phyloP scores from a whole-genome alignment of 2,329 filamentous ascomycete genomes.

The Clarireedia paspali region DNA sequence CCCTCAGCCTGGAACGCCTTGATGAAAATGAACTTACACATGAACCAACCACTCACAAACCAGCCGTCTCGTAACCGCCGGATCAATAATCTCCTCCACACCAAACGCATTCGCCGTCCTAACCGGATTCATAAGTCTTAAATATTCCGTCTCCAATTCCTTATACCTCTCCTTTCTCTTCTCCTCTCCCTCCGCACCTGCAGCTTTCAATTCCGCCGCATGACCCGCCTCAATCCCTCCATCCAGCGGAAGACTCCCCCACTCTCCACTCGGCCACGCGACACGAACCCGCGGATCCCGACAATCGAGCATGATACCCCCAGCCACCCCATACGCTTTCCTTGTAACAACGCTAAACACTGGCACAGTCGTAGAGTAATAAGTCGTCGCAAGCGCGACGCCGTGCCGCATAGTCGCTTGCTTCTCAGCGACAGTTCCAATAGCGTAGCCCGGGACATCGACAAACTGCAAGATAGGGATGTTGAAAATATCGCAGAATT shows the following conservation, averaged over 20 bases:
- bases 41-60: conserved; percentile 48
- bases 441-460: conserved; percentile 55
- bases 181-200: conserved; percentile 41
- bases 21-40: conserved; percentile 32
- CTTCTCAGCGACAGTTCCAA: conserved; percentile 55
- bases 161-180: conserved; percentile 43
- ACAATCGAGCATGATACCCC: conserved; percentile 55
- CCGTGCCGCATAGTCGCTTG: conserved; percentile 59
- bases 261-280: conserved; percentile 56
- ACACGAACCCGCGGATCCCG: conserved; percentile 53
- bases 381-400: conserved; percentile 51
- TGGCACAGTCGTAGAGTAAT: conserved; percentile 54
- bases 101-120: conserved; percentile 56
- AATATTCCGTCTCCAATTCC: conserved; percentile 52
- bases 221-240: conserved; percentile 60
- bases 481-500: conserved; percentile 59
- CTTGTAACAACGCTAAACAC: conserved; percentile 57
- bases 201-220: conserved; percentile 49
- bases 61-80: conserved; percentile 47
- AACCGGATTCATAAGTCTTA: conserved; percentile 55
- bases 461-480: conserved; percentile 56
- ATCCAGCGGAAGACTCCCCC: conserved; percentile 54
- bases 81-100: conserved; percentile 58
- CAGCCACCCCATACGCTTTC: conserved; percentile 55
- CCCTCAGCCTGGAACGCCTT: not conserved